Conservation (phyloP, 495 filamentous ascomycete species). For the Daldinia vernicosa region DNA sequence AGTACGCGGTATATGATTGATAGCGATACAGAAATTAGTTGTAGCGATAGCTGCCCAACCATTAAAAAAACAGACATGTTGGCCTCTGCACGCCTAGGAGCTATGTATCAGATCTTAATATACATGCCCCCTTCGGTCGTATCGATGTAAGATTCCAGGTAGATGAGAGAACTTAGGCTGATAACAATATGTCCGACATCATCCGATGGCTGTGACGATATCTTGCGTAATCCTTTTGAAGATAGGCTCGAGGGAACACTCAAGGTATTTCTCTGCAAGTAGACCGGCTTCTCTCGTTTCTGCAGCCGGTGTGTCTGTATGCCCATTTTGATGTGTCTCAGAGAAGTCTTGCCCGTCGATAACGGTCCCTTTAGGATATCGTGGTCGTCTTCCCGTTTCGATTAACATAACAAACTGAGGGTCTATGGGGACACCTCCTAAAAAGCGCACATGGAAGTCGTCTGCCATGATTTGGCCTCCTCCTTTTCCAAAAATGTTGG, state of each 20-base stretch:
- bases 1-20: slow-evolving; percentile 12
- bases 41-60: slow-evolving; percentile 9
- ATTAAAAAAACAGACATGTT: slow-evolving; percentile 5
- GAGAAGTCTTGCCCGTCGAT: slow-evolving; percentile 59
- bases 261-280: slow-evolving; percentile 80
- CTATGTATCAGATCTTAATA: slow-evolving; percentile 32
- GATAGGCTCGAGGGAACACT: slow-evolving; percentile 76
- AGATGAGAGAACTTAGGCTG: slow-evolving; percentile 42
- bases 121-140: slow-evolving; percentile 28
- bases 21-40: slow-evolving; percentile 1
- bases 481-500: slow-evolving; percentile 88
- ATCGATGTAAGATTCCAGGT: slow-evolving; percentile 24
- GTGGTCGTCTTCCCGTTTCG: slow-evolving; percentile 60
- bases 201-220: slow-evolving; percentile 58
- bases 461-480: slow-evolving; percentile 90
- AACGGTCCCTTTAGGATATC: slow-evolving; percentile 59
- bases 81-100: slow-evolving; percentile 8
- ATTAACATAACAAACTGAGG: slow-evolving; percentile 66
- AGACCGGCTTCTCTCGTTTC: slow-evolving; percentile 60
- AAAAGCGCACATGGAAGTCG: slow-evolving; percentile 83
- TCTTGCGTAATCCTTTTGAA: slow-evolving; percentile 73
- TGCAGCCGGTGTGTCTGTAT: slow-evolving; percentile 35
- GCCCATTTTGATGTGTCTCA: slow-evolving; percentile 36
- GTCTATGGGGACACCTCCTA: slow-evolving; percentile 91
- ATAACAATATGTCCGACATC: slow-evolving; percentile 40